Base-by-base conservation (phyloP, 176 grass and related monocot species). In the Rhynchospora tenuis region DNA sequence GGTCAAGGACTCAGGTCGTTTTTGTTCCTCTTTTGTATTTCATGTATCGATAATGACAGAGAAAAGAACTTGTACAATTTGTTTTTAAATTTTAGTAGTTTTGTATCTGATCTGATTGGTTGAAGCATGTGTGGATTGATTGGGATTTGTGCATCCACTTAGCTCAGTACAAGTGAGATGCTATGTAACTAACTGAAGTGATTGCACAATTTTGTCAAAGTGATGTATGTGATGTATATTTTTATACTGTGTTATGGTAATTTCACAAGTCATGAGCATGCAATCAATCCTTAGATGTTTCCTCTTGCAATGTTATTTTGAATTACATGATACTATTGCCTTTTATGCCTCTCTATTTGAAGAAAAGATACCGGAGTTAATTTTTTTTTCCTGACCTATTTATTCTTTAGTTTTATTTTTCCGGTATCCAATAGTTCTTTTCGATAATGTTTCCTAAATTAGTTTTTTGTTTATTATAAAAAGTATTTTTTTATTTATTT, bases 1-100 rank as follows among this genome's bases (percentile, higher is more conserved):
- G 9, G 15, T 98, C 33, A 79, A 87, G 64, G 88, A 83, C 79
- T 51, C 82, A 64, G 88, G 45, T 63, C 9, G 69, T 81, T 84
- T 84, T 81, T 88, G 4, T 81, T 59, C 80, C 14, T 0, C 65
- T 72, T 56, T 29, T 67, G 75, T 89, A 3, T 74, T 17, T 15
- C 71, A 26, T 48, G 46, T 31, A 72, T 72, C 42, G 19, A 47
- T 20, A 47, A 42, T 22, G 31, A 68, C 28, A n/a, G 17, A 43
- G 7, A n/a, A 43, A 9, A 43, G 31, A 43, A 69, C 38, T 8
- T 69, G 17, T 69, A 69, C 31, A 43, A 9, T 43, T 44, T 69
- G 15, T 69, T 33, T 38, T 0, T 69, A 8, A n/a, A 43, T 33
- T 38, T 0, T 69, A 8, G 10, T 38, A 44, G 31, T 19, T 33